Evolutionary conservation across 1,284 basidiomycete species (phyloP), one percentile per base, ranked within the genome.

Genomic region (Laetiporus sulphureus): DNA sequence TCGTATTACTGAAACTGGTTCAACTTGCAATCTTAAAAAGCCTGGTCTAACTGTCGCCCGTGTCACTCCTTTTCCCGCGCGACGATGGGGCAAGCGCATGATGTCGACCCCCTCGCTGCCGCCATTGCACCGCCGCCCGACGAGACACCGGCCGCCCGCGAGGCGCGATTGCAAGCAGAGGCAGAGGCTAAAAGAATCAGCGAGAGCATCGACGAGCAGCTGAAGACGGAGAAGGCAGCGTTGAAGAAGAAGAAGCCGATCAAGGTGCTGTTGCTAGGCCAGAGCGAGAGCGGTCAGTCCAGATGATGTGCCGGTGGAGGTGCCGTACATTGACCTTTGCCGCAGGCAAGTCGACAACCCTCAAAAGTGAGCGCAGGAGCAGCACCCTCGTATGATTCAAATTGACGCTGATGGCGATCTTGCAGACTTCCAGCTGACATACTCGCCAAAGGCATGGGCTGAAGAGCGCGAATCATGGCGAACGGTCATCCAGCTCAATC

Each of bases 401-500:
- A n/a, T n/a, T n/a, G n/a, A n/a, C n/a, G n/a, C n/a, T n/a, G n/a
- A n/a, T n/a, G n/a, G n/a, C n/a, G 29, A 24, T 38, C 1, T 16
- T 25, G 36, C 54, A 80, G 82, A 87, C 58, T 88, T 87, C 53
- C 82, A 84, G 52, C 60, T 88, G 2, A 74, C 73, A 3, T 83
- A 83, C 51, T 77, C 83, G 15, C 68, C 68, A 21, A 67, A 70
- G 39, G 75, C 81, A 54, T 83, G 85, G 78, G 68, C 70, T 3
- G 74, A 79, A 46, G 81, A 87, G 52, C 76, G 75, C 38, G 63
- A 69, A 3, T 74, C 81, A 23, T 88, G 86, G 86, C 75, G 81
- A 15, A 66, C 73, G 6, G 80, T 89, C 48, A 79, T 89, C 50
- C 79, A 81, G 54, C 73, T 88, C 57, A 81, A 88, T 58, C 73